phyloP scores from a whole-genome alignment of 192 early-diverging fungal species.

The Entophlyctis luteolus region DNA sequence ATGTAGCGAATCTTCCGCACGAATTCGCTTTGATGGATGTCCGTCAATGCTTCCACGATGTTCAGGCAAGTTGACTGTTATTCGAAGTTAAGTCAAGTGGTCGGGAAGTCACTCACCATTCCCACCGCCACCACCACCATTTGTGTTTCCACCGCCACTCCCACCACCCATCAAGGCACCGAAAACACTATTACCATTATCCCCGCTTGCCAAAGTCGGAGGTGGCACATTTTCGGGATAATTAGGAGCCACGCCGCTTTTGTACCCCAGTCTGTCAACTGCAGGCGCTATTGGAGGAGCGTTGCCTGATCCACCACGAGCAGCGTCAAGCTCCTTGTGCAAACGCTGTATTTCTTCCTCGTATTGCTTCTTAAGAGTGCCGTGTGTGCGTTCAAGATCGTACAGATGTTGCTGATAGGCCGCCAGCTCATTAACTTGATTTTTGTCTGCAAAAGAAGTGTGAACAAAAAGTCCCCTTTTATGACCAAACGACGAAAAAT shows the following conservation, averaged over 20 bases:
- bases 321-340: slow-evolving; percentile 76
- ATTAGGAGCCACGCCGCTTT: slow-evolving; percentile 45
- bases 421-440: slow-evolving; percentile 76
- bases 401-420: slow-evolving; percentile 69
- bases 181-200: slow-evolving; percentile 31
- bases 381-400: slow-evolving; percentile 80
- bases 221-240: slow-evolving; percentile 55
- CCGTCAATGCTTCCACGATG: background rate
- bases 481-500: slow-evolving; percentile 3
- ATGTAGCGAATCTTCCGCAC: slow-evolving; percentile 40
- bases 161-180: slow-evolving; percentile 35
- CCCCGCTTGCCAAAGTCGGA: slow-evolving; percentile 60
- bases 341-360: slow-evolving; percentile 84
- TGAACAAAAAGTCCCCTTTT: background rate
- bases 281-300: slow-evolving; percentile 21
- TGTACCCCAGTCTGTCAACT: slow-evolving; percentile 16
- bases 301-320: slow-evolving; percentile 50
- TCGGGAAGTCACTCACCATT: background rate
- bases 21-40: slow-evolving; percentile 21
- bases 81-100: slow-evolving; percentile 36
- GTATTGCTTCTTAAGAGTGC: slow-evolving; percentile 74
- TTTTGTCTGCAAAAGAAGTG: slow-evolving; percentile 51
- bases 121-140: slow-evolving; percentile 36
- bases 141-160: slow-evolving; percentile 36
- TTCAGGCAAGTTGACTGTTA: slow-evolving; percentile 6